Percentiles rank a stretch among this genome's conserved stretches.
Conservation (phyloP, 169 alveolate species). For the Plasmodium gallinaceum region DNA sequence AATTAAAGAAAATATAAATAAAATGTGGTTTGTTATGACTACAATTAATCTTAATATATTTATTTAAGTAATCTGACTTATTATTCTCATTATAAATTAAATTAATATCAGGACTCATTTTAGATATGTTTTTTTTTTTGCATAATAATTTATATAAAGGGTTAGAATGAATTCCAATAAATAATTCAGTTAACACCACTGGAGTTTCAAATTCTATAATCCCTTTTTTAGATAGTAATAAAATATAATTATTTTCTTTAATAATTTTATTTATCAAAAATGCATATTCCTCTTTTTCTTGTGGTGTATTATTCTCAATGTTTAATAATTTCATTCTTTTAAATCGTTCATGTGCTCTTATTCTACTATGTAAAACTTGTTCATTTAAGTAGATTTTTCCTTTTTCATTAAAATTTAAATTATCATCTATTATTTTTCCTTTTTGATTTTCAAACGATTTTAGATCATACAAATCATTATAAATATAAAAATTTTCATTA, state of each 20-base stretch:
- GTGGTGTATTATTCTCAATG: background rate
- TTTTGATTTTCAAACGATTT: background rate
- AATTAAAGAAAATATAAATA: constrained; percentile 43
- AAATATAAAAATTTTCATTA: background rate
- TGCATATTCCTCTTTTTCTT: constrained; percentile 11
- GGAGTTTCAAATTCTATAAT: constrained; percentile 26
- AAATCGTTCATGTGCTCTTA: constrained; percentile 20
- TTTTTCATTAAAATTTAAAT: background rate
- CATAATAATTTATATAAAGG: constrained; percentile 35
- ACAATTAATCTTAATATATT: background rate
- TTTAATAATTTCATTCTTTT: constrained; percentile 30
- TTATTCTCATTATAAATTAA: background rate
- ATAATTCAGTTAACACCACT: constrained; percentile 43
- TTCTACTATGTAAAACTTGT: constrained; percentile 9
- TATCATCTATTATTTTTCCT: background rate
- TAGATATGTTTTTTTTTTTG: background rate
- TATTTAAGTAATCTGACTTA: background rate
- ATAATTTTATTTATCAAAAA: background rate
- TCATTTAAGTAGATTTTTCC: constrained; percentile 19
- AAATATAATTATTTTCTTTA: constrained; percentile 8
- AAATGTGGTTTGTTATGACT: constrained; percentile 5
- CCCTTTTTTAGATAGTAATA: constrained; percentile 54
- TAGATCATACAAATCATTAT: constrained; percentile 7
- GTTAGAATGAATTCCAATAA: constrained; percentile 26
- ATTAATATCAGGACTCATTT: background rate